Conservation (phyloP, 768 basidiomycete genomes). For the Lactarius quietus region DNA sequence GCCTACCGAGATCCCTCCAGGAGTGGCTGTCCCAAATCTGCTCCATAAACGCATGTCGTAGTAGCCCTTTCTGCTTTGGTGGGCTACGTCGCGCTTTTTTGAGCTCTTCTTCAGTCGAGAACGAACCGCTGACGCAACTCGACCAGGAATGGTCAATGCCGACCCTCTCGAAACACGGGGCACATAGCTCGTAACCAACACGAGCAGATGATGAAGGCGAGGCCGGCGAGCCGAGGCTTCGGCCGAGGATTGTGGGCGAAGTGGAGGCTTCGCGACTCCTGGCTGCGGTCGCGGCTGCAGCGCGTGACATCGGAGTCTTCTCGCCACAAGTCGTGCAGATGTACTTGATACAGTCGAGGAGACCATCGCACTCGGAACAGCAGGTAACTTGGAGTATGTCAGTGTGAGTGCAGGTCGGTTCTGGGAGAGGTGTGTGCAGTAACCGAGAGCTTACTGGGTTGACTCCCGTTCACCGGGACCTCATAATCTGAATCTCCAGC, state of each 20-base stretch:
- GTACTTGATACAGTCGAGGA: conserved; percentile 80
- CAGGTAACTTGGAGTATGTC: conserved; percentile 49
- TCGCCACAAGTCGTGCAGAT: conserved; percentile 87
- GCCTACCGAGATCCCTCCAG: conserved; percentile 88
- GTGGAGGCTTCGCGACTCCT: conserved; percentile 33
- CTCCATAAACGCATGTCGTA: conserved; percentile 83
- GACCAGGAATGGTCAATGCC: conserved; percentile 74
- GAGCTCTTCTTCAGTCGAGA: conserved; percentile 46
- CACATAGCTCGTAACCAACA: conserved; percentile 83
- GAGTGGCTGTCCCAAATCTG: conserved; percentile 78
- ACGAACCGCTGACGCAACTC: conserved; percentile 38
- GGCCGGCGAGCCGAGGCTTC: conserved; percentile 20
- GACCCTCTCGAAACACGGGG: conserved; percentile 68
- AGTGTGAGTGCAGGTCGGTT: neutral
- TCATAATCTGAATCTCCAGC: conserved; percentile 15
- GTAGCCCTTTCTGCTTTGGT: conserved; percentile 66
- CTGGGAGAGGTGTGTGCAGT: neutral
- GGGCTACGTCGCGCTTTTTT: conserved; percentile 56
- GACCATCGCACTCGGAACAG: conserved; percentile 76
- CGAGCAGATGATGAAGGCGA: conserved; percentile 10
- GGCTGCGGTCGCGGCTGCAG: conserved; percentile 26
- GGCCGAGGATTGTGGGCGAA: conserved; percentile 17
- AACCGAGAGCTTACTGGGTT: neutral
- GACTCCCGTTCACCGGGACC: neutral
- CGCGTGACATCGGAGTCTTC: conserved; percentile 44